Conservation (phyloP, 2,329 filamentous ascomycete genomes). For the Fusarium foetens region DNA sequence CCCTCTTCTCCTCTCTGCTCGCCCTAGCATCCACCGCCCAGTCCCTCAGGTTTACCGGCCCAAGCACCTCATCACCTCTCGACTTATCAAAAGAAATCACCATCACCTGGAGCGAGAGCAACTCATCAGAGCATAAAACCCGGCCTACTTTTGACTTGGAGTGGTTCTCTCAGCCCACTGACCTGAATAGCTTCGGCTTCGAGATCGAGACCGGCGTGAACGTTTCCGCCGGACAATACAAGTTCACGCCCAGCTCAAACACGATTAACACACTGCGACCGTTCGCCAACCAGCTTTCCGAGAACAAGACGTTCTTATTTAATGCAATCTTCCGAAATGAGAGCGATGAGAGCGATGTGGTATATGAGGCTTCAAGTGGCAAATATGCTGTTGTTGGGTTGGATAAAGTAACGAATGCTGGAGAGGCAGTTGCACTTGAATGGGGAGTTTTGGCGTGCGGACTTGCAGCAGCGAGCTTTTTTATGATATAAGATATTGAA, state of each 20-base stretch:
- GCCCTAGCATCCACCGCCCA: not conserved
- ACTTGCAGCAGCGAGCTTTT: not conserved
- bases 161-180: not conserved
- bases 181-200: not conserved
- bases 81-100: rapidly evolving
- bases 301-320: not conserved
- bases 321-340: not conserved
- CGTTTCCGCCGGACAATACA: not conserved
- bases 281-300: not conserved
- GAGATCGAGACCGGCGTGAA: not conserved
- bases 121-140: not conserved
- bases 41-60: not conserved
- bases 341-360: not conserved
- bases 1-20: not conserved
- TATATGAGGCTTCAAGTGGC: too few species aligned
- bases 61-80: not conserved
- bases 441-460: not conserved
- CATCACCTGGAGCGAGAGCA: not conserved
- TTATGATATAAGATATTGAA: not conserved
- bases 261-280: not conserved
- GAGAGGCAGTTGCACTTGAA: rapidly evolving
- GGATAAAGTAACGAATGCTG: not conserved
- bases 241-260: not conserved
- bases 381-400: not conserved
- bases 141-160: not conserved